Base-by-base conservation (phyloP, 495 filamentous ascomycete genomes). In the Xylaria telfairii region DNA sequence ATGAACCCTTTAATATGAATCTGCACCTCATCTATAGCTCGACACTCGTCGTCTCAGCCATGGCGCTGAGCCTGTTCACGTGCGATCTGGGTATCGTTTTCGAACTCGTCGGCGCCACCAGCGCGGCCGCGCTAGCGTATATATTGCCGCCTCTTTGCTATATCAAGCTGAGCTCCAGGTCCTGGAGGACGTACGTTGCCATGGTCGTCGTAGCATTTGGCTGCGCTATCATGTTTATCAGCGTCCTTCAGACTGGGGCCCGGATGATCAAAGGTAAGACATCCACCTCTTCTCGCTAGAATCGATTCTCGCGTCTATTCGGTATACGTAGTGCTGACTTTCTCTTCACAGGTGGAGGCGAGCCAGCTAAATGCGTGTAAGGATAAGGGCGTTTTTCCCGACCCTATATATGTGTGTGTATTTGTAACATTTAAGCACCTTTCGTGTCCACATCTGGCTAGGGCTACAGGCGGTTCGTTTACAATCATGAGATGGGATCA, bases 81-180 rank as follows among this genome's bases (percentile, higher is more conserved):
- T 98, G 95, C 79, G 96, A 99, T 75, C 86, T 98, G 3, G 96
- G 96, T 13, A 89, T 91, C 28, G 94, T 99, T 0, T 98, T 99
- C 78, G 96, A 99, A 79, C 82, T 99, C 44, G 94, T 98, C 56
- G 96, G 96, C 60, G 95, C 96, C 9, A 99, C 96, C 21, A 94
- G 92, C 76, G 96, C 96, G 8, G 94, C 94, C 70, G 93, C 94
- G 39, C 84, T 99, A 75, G 96, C 96, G 6, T 99, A 97, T 80
- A 97, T 99, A 34, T 84, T 99, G 66, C 96, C 96, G 74, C 95
- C 96, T 24, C 81, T 98, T 12, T 99, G 96, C 79, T 99, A 95
- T 78, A 91, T 98, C 75, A 97, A 95, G 78, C 85, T 99, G 42
- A 95, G 92, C 73, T 93, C 86, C 26, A 85, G 90, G 76, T 90